phyloP scores from a whole-genome alignment of 2,329 filamentous ascomycete species.

The Alternaria longipes region DNA sequence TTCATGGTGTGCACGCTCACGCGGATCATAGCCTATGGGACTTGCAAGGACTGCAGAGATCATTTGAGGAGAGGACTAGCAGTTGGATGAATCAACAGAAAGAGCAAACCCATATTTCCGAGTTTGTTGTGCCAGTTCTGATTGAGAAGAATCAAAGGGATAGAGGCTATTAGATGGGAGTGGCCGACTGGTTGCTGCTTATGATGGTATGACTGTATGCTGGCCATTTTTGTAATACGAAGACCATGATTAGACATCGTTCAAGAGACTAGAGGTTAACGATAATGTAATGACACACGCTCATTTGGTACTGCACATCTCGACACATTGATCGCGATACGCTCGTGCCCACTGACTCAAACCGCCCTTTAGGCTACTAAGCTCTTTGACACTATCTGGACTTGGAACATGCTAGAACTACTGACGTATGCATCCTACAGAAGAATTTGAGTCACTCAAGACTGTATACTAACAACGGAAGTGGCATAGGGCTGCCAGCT shows the following conservation, averaged over 20 bases:
- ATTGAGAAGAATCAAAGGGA: conserved; percentile 34
- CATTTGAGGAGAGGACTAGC: conserved; percentile 39
- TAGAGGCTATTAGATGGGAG: conserved; percentile 20
- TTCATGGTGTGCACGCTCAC: conserved; percentile 22
- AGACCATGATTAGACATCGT: neutral
- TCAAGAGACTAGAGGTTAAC: conserved; percentile 1
- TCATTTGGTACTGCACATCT: neutral
- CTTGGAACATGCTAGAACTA: neutral
- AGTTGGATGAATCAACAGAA: conserved; percentile 14
- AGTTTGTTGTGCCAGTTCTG: conserved; percentile 27
- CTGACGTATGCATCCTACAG: conserved; percentile 1
- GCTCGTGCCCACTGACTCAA: neutral
- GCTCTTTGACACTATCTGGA: neutral
- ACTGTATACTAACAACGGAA: conserved; percentile 2
- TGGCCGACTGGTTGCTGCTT: neutral
- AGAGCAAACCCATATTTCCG: conserved; percentile 16
- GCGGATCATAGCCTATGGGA: conserved; percentile 34
- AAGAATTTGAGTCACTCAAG: neutral
- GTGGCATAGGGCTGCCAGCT: conserved; percentile 8
- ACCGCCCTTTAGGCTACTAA: neutral
- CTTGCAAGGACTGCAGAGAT: conserved; percentile 38
- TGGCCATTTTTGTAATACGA: conserved; percentile 5
- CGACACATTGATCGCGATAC: neutral
- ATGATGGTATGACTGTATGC: conserved; percentile 1
- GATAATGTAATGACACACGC: neutral